Conservation (phyloP, 1,284 basidiomycete genomes). For the Ceratobasidium theobromae region DNA sequence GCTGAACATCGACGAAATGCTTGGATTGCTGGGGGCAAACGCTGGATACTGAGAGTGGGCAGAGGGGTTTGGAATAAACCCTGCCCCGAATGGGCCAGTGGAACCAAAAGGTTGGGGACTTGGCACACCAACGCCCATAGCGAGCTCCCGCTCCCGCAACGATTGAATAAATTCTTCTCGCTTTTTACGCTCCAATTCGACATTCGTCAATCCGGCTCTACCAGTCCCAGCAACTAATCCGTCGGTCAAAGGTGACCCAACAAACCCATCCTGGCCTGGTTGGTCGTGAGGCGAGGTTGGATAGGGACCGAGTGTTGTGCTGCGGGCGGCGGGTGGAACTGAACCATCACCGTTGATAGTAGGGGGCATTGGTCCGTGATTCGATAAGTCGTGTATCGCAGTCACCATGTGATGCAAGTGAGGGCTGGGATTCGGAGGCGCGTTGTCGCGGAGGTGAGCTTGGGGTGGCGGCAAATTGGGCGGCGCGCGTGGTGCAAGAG, state of each 20-base stretch:
- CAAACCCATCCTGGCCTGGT: not conserved
- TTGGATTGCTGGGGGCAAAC: not conserved
- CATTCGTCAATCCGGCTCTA: not conserved
- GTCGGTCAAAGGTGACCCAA: not conserved
- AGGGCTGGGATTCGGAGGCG: conserved; percentile 14
- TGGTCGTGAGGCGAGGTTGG: not conserved
- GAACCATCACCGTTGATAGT: not conserved
- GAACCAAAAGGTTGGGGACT: not conserved
- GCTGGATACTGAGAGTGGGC: conserved; percentile 8
- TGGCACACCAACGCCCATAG: conserved; percentile 14
- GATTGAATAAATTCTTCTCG: conserved; percentile 27
- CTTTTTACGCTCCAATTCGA: conserved; percentile 14
- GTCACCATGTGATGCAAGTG: conserved; percentile 15
- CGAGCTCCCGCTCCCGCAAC: conserved; percentile 14
- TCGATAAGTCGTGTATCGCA: not conserved
- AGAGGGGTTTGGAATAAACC: conserved; percentile 7
- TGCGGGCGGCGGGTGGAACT: not conserved
- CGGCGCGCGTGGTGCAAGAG: conserved; percentile 30
- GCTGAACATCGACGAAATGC: not conserved
- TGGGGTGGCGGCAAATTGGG: conserved; percentile 29
- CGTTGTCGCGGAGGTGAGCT: conserved; percentile 3
- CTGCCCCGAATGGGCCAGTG: conserved; percentile 1
- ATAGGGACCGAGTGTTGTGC: conserved; percentile 14
- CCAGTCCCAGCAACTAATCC: conserved; percentile 9
- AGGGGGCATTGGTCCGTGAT: conserved; percentile 17